phyloP scores from a whole-genome alignment of 495 filamentous ascomycete species.

The Aspergillus baeticus region DNA sequence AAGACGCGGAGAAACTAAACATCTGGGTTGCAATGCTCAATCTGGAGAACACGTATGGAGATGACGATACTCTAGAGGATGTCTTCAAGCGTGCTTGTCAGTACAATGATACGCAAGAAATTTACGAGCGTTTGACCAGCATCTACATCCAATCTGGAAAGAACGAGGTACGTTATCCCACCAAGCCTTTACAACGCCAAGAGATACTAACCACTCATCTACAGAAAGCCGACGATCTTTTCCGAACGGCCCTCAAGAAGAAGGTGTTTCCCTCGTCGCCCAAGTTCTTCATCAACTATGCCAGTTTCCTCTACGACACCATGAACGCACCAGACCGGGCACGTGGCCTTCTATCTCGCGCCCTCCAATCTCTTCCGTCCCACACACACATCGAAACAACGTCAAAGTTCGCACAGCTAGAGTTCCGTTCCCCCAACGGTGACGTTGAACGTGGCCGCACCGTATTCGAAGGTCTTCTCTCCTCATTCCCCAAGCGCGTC shows the following conservation, averaged over 20 bases:
- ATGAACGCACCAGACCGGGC: conserved; percentile 67
- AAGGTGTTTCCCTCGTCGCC: conserved; percentile 74
- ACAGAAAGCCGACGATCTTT: conserved; percentile 87
- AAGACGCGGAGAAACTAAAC: conserved; percentile 88
- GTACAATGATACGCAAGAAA: conserved; percentile 87
- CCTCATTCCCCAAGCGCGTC: conserved; percentile 80
- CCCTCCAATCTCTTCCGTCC: conserved; percentile 75
- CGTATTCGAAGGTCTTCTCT: conserved; percentile 84
- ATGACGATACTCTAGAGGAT: conserved; percentile 77
- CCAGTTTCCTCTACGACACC: conserved; percentile 80
- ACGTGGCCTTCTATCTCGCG: conserved; percentile 78
- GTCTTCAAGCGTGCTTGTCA: conserved; percentile 91
- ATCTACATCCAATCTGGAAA: conserved; percentile 93
- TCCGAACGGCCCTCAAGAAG: conserved; percentile 81
- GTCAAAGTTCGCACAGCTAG: conserved; percentile 82
- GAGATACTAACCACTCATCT: conserved; percentile 28
- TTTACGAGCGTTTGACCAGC: conserved; percentile 85
- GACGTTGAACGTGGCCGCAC: conserved; percentile 91
- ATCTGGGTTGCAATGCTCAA: conserved; percentile 94
- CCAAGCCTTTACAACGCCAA: not conserved
- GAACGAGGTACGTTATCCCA: conserved; percentile 48
- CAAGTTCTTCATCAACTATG: conserved; percentile 90
- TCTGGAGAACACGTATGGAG: conserved; percentile 88
- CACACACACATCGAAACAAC: conserved; percentile 75
- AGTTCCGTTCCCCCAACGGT: conserved; percentile 81